phyloP scores from a whole-genome alignment of 306 rosid genomes.

The Rosa persica region DNA sequence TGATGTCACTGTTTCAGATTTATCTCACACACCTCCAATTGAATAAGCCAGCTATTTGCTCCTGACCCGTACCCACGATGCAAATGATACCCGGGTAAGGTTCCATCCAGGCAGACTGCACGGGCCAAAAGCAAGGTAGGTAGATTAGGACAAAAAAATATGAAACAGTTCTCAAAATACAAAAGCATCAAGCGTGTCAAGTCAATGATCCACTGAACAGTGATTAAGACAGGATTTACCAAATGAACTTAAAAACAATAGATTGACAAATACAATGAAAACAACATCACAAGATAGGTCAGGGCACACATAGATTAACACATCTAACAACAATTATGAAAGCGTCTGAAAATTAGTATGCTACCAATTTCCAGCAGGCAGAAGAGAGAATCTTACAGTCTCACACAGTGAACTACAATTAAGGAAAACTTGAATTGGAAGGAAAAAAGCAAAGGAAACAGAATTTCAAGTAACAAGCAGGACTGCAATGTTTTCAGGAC shows the following conservation, averaged over 20 bases:
- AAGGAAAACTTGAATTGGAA: neutral
- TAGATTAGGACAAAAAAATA: constrained; percentile 18
- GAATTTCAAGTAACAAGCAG: neutral
- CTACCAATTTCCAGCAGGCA: constrained; percentile 1
- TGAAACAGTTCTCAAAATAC: constrained; percentile 12
- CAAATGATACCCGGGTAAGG: constrained; percentile 86
- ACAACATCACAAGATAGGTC: neutral
- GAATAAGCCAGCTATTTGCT: constrained; percentile 82
- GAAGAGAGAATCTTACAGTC: neutral
- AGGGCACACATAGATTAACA: neutral
- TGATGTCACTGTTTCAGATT: neutral
- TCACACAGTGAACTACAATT: neutral
- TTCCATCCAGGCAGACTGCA: constrained; percentile 93
- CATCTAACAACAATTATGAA: neutral
- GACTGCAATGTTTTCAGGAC: neutral
- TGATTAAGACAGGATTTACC: constrained; percentile 12
- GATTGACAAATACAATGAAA: neutral
- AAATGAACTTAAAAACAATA: neutral
- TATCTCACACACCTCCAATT: constrained; percentile 77
- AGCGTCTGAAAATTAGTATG: neutral
- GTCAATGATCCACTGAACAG: neutral
- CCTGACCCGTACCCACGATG: constrained; percentile 90
- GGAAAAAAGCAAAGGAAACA: neutral
- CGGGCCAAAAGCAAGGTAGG: constrained; percentile 1
- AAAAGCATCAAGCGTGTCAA: constrained; percentile 5